Conservation (phyloP, 2,329 filamentous ascomycete species). For the Bipolaris gigantea region DNA sequence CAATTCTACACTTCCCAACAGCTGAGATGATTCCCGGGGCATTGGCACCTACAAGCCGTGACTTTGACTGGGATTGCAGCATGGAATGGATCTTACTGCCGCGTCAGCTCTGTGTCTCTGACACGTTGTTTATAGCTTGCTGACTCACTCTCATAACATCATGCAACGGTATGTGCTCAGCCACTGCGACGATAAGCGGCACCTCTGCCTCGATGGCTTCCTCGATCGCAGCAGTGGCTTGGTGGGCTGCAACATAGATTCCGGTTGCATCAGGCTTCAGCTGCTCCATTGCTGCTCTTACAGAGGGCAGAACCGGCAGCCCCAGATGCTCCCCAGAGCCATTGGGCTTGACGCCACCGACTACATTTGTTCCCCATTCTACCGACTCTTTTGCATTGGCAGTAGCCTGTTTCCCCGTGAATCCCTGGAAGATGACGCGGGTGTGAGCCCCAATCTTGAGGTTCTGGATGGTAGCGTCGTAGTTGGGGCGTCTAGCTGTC, state of each 20-base stretch:
- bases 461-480: slow-evolving; percentile 66
- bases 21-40: slow-evolving; percentile 79
- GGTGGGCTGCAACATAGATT: slow-evolving; percentile 77
- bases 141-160: slow-evolving; percentile 69
- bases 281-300: slow-evolving; percentile 68
- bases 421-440: slow-evolving; percentile 70
- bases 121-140: not conserved
- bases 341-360: slow-evolving; percentile 75
- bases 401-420: slow-evolving; percentile 70
- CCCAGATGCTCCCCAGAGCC: slow-evolving; percentile 72
- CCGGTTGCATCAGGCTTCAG: slow-evolving; percentile 76
- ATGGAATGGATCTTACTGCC: slow-evolving; percentile 66
- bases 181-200: slow-evolving; percentile 75
- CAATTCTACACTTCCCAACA: slow-evolving; percentile 68
- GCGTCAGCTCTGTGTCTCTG: slow-evolving; percentile 1
- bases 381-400: slow-evolving; percentile 76
- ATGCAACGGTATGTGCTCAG: slow-evolving; percentile 77
- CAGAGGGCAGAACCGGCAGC: slow-evolving; percentile 69
- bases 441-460: slow-evolving; percentile 68
- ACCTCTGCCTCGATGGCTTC: slow-evolving; percentile 80
- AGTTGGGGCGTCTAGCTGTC: slow-evolving; percentile 45
- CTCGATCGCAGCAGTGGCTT: slow-evolving; percentile 72
- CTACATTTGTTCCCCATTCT: slow-evolving; percentile 77
- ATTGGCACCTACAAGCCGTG: slow-evolving; percentile 77
- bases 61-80: slow-evolving; percentile 70